Percentiles rank a stretch among this genome's conserved stretches.
Conservation (phyloP, 1,139 yeast species). For the Scheffersomyces cryptocercus region DNA sequence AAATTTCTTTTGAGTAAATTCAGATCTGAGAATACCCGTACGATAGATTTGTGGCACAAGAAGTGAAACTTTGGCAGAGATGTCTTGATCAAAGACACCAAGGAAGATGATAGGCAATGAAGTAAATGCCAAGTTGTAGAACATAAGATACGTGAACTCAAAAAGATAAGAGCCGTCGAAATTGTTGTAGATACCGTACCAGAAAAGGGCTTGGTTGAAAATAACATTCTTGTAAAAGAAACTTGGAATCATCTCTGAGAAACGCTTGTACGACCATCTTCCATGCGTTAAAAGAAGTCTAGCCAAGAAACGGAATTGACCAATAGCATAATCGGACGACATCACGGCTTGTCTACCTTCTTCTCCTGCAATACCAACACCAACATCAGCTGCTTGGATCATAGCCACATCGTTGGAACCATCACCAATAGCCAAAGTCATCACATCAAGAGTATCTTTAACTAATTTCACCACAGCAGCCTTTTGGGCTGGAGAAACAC, state of each 20-base stretch:
- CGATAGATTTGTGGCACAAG: conserved; percentile 90
- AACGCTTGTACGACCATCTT: conserved; percentile 90
- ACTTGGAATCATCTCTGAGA: conserved; percentile 92
- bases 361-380: conserved; percentile 98
- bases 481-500: conserved; percentile 96
- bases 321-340: conserved; percentile 96
- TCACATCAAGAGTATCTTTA: conserved; percentile 68
- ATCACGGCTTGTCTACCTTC: conserved; percentile 98
- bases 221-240: conserved; percentile 92
- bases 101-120: conserved; percentile 89
- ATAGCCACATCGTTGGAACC: conserved; percentile 98
- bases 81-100: conserved; percentile 94
- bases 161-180: conserved; percentile 92
- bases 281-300: conserved; percentile 87
- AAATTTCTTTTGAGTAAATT: conserved; percentile 80
- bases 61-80: conserved; percentile 74
- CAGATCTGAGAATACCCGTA: conserved; percentile 78
- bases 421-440: conserved; percentile 95
- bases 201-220: conserved; percentile 83
- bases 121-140: conserved; percentile 92
- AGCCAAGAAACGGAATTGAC: conserved; percentile 85
- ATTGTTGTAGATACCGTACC: conserved; percentile 86
- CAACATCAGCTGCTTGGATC: conserved; percentile 98
- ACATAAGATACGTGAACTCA: conserved; percentile 90
- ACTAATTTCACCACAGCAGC: conserved; percentile 95